Percentiles rank a stretch among this genome's conserved stretches.
These are phyloP conservation scores for Corchorus capsularis DNA, from an alignment of 345 rosid genomes.

Conservation along the genomic window DNA sequence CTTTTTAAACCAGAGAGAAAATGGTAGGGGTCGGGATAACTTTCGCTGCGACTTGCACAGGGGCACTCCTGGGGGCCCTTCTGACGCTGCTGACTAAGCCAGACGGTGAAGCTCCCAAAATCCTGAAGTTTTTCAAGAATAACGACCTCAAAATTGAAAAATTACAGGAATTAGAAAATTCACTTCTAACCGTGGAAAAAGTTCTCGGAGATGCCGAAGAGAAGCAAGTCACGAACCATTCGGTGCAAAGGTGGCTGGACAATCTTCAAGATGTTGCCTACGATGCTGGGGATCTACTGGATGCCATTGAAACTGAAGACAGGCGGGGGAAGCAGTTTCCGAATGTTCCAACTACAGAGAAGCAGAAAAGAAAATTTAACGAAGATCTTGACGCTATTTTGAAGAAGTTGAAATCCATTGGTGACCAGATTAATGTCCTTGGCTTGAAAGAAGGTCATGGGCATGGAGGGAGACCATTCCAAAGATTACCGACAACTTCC, in stretches of 20 bases:
- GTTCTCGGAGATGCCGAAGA: constrained; percentile 44
- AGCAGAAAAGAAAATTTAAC: background rate
- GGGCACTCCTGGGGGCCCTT: too few species aligned
- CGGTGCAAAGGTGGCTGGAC: constrained; percentile 35
- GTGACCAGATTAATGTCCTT: constrained; percentile 23
- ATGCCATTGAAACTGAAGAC: constrained; percentile 23
- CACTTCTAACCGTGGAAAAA: constrained; percentile 30
- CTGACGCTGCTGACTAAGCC: too few species aligned
- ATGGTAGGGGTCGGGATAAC: too few species aligned
- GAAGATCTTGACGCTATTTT: constrained; percentile 17
- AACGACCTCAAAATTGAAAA: too few species aligned
- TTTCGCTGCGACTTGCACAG: too few species aligned
- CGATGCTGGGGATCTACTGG: constrained; percentile 40
- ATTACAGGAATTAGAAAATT: constrained; percentile 31
- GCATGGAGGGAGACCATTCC: too few species aligned
- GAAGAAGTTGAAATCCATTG: constrained; percentile 23
- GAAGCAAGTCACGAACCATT: constrained; percentile 30
- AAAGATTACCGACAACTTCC: too few species aligned
- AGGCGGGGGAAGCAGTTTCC: background rate
- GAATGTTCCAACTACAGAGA: constrained; percentile 22
- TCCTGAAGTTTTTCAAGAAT: too few species aligned
- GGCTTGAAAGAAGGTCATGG: constrained; percentile 36
- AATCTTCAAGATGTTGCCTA: constrained; percentile 37
- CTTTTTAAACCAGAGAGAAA: too few species aligned
- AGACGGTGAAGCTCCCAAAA: too few species aligned